Evolutionary conservation across 805 yeast genomes (phyloP).

Genomic region (Cyberlindnera sargentensis): DNA sequence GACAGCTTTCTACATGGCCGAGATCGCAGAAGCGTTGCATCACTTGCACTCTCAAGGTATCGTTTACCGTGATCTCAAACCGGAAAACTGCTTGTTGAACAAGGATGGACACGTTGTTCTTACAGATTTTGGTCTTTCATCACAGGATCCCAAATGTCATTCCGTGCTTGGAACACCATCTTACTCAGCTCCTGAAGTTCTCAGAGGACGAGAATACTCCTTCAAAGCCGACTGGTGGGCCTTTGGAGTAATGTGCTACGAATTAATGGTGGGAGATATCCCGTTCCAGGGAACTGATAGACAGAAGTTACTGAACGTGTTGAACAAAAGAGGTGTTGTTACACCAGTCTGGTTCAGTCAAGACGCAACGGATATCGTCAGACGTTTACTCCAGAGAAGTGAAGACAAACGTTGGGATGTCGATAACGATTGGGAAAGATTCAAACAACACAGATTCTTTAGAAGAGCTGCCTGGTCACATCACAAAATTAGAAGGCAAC

Average conservation of each 20-base stretch:
- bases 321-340: slow-evolving; percentile 51
- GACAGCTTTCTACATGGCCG: slow-evolving; percentile 74
- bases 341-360: slow-evolving; percentile 60
- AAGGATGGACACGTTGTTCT: slow-evolving; percentile 71
- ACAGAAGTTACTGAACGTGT: slow-evolving; percentile 60
- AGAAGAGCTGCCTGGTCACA: slow-evolving; percentile 65
- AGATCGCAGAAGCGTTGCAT: slow-evolving; percentile 66
- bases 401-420: slow-evolving; percentile 59
- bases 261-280: slow-evolving; percentile 73
- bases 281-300: slow-evolving; percentile 79
- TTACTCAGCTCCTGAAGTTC: slow-evolving; percentile 76
- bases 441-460: slow-evolving; percentile 66
- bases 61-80: slow-evolving; percentile 82
- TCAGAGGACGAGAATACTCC: slow-evolving; percentile 73
- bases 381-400: slow-evolving; percentile 59
- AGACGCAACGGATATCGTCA: slow-evolving; percentile 71
- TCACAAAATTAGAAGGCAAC: slow-evolving; percentile 48
- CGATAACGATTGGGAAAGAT: slow-evolving; percentile 32
- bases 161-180: slow-evolving; percentile 40
- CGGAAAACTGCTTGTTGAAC: slow-evolving; percentile 81
- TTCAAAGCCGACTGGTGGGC: slow-evolving; percentile 92
- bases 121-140: slow-evolving; percentile 78
- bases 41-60: slow-evolving; percentile 78
- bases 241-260: slow-evolving; percentile 71
- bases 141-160: slow-evolving; percentile 29